Base-by-base conservation (phyloP, 129 eudicot species). In the Smallanthus sonchifolius region DNA sequence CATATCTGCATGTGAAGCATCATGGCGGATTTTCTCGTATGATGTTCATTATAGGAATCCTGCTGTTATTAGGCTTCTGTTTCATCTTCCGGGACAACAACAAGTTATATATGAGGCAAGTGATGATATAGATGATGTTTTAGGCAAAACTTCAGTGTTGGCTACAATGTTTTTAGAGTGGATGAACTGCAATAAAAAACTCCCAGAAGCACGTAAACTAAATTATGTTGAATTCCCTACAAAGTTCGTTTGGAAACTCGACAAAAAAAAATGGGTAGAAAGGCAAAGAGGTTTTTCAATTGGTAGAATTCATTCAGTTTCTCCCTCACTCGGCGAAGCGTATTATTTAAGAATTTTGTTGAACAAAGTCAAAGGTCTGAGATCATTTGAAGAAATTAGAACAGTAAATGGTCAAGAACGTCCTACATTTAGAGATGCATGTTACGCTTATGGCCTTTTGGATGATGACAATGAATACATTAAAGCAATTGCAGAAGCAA, bases 381-480 rank as follows among this genome's bases (percentile, higher is more conserved):
- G 2, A 10, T 2, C 39, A 2, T 43, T 40, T 28, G 37, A 42
- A 11, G 72, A 67, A 1, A 67, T 67, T 67, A 34, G 72, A 5
- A 67, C 55, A 11, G 37, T 67, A 0, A 43, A 67, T 67, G 72
- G 55, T 2, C 6, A 20, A 6, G 4, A 2, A 2, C 43, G 1
- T 13, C 10, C 16, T 9, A 42, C 55, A 36, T 67, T 40, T 24
- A 42, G 10, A 44, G 72, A 67, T 0, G 38, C 72, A 3, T 67
- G 72, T 24, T 67, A 67, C 43, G 55, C 72, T 10, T 6, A 42
- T 19, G 72, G 72, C 4, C 72, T 67, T 67, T 67, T 49, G 55
- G 2, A 19, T 7, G 8, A 67, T 67, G 54, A 3, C 28, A 1
- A 20, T 0, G 17, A 38, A 38, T n/a, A 15, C n/a, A n/a, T n/a